phyloP scores from a whole-genome alignment of 305 asterid genomes.

The Fraxinus velutina region DNA sequence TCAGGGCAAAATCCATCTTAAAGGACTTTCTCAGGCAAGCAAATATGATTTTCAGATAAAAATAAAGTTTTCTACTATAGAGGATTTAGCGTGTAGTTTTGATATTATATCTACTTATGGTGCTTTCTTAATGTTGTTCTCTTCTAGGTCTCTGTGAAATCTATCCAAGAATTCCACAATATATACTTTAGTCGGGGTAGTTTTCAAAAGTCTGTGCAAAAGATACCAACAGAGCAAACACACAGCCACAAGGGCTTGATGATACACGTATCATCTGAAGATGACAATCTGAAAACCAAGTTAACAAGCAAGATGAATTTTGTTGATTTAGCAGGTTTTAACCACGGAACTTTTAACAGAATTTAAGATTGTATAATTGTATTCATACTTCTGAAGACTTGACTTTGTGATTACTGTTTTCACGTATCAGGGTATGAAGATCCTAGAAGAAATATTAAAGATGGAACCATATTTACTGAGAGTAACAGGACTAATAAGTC shows the following conservation, averaged over 20 bases:
- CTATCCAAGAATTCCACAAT: constrained; percentile 46
- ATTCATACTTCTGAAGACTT: background rate
- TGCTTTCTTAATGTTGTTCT: constrained; percentile 14
- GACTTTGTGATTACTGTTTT: background rate
- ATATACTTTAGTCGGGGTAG: constrained; percentile 30
- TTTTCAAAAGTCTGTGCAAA: constrained; percentile 33
- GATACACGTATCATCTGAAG: constrained; percentile 45
- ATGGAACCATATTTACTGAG: constrained; percentile 49
- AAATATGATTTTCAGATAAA: constrained; percentile 1
- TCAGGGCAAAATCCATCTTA: constrained; percentile 63
- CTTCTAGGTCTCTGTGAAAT: constrained; percentile 51
- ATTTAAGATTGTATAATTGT: background rate
- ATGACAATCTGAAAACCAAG: constrained; percentile 37
- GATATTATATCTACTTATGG: background rate
- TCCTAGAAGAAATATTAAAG: constrained; percentile 50
- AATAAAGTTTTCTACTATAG: background rate
- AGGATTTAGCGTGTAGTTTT: background rate
- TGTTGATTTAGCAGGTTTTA: constrained; percentile 80
- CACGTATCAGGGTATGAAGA: constrained; percentile 67
- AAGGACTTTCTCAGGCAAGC: constrained; percentile 74
- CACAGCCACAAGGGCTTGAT: constrained; percentile 63
- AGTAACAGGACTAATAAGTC: constrained; percentile 56
- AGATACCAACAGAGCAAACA: constrained; percentile 34
- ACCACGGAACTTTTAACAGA: background rate
- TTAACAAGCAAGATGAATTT: constrained; percentile 57